Evolutionary conservation across 106 monocot genomes (phyloP).

Genomic region (Acorus gramineus): DNA sequence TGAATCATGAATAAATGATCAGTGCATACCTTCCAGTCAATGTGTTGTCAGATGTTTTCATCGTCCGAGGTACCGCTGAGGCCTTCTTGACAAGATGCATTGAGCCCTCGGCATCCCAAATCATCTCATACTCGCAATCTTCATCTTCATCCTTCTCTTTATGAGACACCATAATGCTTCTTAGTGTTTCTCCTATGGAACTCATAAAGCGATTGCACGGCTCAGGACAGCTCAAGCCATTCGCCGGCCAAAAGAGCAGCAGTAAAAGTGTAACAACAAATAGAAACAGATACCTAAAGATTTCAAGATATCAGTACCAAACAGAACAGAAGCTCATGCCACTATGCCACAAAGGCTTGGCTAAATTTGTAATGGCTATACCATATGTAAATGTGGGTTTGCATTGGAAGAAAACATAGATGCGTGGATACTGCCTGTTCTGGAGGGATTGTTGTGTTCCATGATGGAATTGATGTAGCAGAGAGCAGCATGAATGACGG

Average conservation of each 20-base stretch:
- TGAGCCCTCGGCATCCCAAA: constrained; percentile 96
- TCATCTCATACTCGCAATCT: constrained; percentile 78
- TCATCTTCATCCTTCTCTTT: constrained; percentile 91
- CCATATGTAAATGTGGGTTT: constrained; percentile 95
- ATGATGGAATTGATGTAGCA: constrained; percentile 16
- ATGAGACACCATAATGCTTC: constrained; percentile 15
- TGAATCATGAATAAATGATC: neutral
- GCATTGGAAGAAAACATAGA: constrained; percentile 86
- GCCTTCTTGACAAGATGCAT: constrained; percentile 91
- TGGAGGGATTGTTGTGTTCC: constrained; percentile 22
- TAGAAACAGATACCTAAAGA: constrained; percentile 58
- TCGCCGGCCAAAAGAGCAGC: constrained; percentile 62
- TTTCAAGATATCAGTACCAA: neutral
- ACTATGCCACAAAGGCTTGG: neutral
- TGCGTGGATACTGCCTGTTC: constrained; percentile 32
- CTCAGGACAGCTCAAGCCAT: constrained; percentile 38
- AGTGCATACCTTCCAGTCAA: constrained; percentile 41
- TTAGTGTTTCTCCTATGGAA: constrained; percentile 19
- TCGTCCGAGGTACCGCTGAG: neutral
- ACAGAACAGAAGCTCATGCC: neutral
- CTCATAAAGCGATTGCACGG: constrained; percentile 11
- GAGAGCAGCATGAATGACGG: constrained; percentile 97
- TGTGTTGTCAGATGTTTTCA: constrained; percentile 30
- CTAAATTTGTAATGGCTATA: constrained; percentile 11
- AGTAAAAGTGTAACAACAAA: constrained; percentile 63